Conservation (phyloP, 176 grass and related monocot species). For the Carex littledalei region DNA sequence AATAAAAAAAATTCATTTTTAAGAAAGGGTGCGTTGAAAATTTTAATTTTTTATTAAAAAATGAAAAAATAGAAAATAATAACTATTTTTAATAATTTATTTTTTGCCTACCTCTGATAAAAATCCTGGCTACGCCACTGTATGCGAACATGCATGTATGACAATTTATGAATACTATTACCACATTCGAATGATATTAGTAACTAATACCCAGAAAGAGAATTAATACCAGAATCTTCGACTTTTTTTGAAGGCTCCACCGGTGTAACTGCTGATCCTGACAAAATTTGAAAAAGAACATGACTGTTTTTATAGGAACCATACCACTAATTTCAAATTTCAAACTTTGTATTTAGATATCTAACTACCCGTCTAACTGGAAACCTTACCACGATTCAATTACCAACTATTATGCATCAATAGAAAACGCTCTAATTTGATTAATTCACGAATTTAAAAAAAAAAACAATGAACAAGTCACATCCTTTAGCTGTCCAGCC, state of each 20-base stretch:
- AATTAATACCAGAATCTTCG: slow-evolving; percentile 15
- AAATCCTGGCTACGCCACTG: too few relatives aligned
- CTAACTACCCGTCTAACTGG: not conserved
- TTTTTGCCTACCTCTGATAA: too few relatives aligned
- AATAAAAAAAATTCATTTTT: too few relatives aligned
- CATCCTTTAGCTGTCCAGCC: not conserved
- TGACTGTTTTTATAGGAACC: not conserved
- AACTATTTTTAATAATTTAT: too few relatives aligned
- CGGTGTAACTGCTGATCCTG: slow-evolving; percentile 13
- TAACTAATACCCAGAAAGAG: not conserved
- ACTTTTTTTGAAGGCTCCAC: slow-evolving; percentile 24
- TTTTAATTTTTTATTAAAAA: too few relatives aligned
- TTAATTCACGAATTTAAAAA: not conserved
- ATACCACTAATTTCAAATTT: not conserved
- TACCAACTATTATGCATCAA: not conserved
- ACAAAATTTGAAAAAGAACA: not conserved
- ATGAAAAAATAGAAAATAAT: too few relatives aligned
- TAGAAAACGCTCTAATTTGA: not conserved
- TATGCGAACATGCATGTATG: not conserved
- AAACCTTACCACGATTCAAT: not conserved
- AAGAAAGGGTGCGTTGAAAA: too few relatives aligned
- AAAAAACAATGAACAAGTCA: not conserved
- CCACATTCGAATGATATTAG: not conserved
- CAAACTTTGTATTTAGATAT: not conserved
- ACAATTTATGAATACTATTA: not conserved